Base-by-base conservation (phyloP, 1,139 yeast species). In the Meyerozyma sp. region DNA sequence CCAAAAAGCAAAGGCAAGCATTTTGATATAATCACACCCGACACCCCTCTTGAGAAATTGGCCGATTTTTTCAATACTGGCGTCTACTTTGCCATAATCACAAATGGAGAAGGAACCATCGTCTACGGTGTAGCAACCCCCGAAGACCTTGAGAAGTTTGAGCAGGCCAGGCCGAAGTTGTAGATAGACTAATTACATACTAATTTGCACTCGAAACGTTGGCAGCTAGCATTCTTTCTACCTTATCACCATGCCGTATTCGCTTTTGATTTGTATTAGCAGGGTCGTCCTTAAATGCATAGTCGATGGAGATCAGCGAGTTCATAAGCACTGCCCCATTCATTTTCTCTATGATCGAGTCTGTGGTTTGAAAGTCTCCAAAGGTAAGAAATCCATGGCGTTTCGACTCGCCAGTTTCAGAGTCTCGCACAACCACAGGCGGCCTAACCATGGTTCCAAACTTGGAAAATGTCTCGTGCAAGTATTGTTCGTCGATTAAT, bases 171-270 rank as follows among this genome's bases (percentile, higher is more conserved):
- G 46, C 84, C 84, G 21, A 66, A 63, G 44, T 59, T 73, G 43
- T 70, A 57, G 42, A 25, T 25, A 20, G 26, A 14, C 10, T 38
- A 11, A 3, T 34, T 10, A 20, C 11, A 7, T 14, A 11, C 34
- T 26, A 14, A 14, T 74, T 68, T 42, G 57, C 57, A 51, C 66
- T 67, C 4, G 94, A 95, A 56, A 16, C 34, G 34, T 81, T 84
- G 40, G 73, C 76, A 14, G 94, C 93, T 47, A 91, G 68, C 41
- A 77, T 51, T 52, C 97, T 70, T 56, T 91, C 97, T 0, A 81
- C 81, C 26, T 73, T 74, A 53, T 84, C 94, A n/a, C 97, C 97
- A 55, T 89, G 95, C 40, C 78, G 73, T 9, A 64, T 67, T 41
- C 70, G 73, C 44, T 73, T 78, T 42, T 72, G 71, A 8, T 45